These are phyloP conservation scores for Diplodia scrobiculata DNA, from an alignment of 2,329 filamentous ascomycete genomes.

Conservation along the genomic window DNA sequence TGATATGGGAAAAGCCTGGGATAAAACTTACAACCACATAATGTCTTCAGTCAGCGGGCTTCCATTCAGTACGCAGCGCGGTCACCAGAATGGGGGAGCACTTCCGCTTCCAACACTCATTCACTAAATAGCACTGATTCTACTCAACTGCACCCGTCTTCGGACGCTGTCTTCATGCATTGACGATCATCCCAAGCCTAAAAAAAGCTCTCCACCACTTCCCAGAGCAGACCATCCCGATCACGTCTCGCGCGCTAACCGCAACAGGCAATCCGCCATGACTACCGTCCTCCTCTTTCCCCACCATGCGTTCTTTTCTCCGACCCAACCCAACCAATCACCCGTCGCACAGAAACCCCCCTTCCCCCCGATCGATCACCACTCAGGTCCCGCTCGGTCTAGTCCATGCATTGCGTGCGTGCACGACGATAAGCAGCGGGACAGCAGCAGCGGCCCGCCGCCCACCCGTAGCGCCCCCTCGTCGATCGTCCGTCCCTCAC, in stretches of 20 bases:
- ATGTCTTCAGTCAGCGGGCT: neutral
- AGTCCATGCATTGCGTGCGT: neutral
- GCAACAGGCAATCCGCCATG: neutral
- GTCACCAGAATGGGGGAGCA: neutral
- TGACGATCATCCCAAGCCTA: neutral
- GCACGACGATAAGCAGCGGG: neutral
- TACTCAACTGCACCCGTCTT: neutral
- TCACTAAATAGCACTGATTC: neutral
- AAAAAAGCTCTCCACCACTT: neutral
- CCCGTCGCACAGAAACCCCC: neutral
- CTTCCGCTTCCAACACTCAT: neutral
- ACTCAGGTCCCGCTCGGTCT: neutral
- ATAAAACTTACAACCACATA: neutral
- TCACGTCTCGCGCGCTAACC: neutral
- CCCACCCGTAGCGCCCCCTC: neutral
- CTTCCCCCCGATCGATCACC: neutral
- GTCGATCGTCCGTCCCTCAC: neutral
- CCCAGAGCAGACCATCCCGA: neutral
- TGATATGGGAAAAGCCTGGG: neutral
- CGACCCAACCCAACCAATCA: neutral
- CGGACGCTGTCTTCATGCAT: neutral
- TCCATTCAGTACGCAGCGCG: neutral
- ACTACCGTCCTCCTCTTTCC: neutral
- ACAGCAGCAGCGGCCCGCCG: neutral
- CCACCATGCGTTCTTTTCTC: neutral